Percentiles rank a stretch among this genome's conserved stretches.
phyloP scores from a whole-genome alignment of 805 yeast genomes.

The Kuraishia ogatae region DNA sequence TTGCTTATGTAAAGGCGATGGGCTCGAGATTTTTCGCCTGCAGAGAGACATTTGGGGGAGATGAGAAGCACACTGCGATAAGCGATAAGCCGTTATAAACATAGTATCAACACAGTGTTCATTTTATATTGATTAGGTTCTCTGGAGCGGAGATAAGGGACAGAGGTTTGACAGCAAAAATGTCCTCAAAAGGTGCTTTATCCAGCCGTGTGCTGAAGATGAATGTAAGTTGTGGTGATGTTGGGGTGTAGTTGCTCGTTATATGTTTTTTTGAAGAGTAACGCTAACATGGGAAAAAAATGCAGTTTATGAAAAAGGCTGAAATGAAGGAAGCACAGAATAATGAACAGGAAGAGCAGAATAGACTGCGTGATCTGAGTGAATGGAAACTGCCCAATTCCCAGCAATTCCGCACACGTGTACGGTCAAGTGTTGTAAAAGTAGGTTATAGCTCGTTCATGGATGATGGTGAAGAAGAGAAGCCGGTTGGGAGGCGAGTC shows the following conservation, averaged over 20 bases:
- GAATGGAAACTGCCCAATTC: constrained; percentile 41
- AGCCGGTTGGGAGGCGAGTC: constrained; percentile 4
- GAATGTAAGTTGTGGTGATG: constrained; percentile 31
- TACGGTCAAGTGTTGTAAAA: constrained; percentile 3
- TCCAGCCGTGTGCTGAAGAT: constrained; percentile 75
- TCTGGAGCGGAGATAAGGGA: too few relatives aligned
- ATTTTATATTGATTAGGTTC: too few relatives aligned
- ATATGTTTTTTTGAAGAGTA: not conserved
- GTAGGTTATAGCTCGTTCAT: constrained; percentile 19
- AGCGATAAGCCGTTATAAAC: not conserved
- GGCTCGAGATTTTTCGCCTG: not conserved
- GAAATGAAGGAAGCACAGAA: constrained; percentile 24
- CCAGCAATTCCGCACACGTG: constrained; percentile 11
- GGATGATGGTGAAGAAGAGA: constrained; percentile 7
- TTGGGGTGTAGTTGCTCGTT: not conserved
- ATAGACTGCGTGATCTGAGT: constrained; percentile 37
- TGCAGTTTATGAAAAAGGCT: constrained; percentile 41
- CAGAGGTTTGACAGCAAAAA: not conserved
- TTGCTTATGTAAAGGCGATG: not conserved
- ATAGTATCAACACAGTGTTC: too few relatives aligned
- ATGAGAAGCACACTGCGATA: not conserved
- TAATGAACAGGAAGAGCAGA: constrained; percentile 24
- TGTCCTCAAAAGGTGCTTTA: constrained; percentile 20
- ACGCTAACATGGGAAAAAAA: not conserved
- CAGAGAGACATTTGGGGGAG: not conserved